These are phyloP conservation scores for Nemania sp. DNA, from an alignment of 2,329 filamentous ascomycete species.

Conservation along the genomic window DNA sequence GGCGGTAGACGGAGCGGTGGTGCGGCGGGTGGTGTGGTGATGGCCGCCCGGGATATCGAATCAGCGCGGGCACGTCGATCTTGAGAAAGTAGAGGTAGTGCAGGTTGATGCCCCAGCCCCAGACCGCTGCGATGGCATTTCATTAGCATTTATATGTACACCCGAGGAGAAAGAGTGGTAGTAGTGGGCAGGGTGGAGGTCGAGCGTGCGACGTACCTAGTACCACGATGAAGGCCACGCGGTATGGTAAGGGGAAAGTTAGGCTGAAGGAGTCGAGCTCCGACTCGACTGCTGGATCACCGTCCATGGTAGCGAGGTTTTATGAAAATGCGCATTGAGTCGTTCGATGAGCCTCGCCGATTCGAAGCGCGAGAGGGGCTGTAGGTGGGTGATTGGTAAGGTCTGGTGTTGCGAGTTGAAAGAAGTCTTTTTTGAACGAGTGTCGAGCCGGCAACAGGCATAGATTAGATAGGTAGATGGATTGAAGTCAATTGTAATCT, in stretches of 20 bases:
- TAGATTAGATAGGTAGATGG: too few relatives aligned
- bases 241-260: constrained; percentile 88
- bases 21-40: constrained; percentile 78
- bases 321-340: constrained; percentile 33
- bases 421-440: constrained; percentile 21
- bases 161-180: background rate
- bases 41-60: constrained; percentile 84
- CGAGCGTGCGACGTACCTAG: constrained; percentile 67
- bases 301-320: constrained; percentile 68
- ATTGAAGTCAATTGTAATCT: constrained; percentile 16
- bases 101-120: constrained; percentile 94
- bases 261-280: constrained; percentile 88
- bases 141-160: constrained; percentile 23
- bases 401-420: constrained; percentile 2
- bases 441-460: constrained; percentile 13
- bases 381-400: background rate
- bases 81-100: constrained; percentile 83
- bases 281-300: constrained; percentile 76
- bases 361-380: background rate
- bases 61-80: constrained; percentile 88
- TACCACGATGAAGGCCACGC: constrained; percentile 86
- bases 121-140: constrained; percentile 72
- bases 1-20: constrained; percentile 85
- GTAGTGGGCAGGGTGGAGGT: background rate
- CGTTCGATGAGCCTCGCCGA: background rate